A percentile compares a stretch with the other conserved stretches of the same genome.
Evolutionary conservation across 768 basidiomycete species (phyloP).

Genomic region (Pleurotus citrinopileatus): DNA sequence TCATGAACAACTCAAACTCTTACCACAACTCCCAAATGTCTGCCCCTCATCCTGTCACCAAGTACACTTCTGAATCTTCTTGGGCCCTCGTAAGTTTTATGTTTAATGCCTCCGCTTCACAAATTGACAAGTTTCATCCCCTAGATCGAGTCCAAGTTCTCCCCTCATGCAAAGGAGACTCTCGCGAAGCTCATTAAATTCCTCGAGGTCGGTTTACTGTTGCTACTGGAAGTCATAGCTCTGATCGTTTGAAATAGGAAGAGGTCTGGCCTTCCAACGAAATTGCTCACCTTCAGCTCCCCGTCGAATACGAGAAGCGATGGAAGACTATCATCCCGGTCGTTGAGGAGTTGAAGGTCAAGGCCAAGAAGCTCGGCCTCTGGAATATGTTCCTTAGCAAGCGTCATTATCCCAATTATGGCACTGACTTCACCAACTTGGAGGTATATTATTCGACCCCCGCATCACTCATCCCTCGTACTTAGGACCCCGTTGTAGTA

Average conservation of each 20-base stretch:
- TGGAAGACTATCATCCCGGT: conserved; percentile 87
- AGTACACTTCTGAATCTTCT: conserved; percentile 78
- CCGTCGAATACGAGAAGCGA: conserved; percentile 64
- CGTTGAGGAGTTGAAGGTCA: conserved; percentile 80
- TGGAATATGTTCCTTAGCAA: conserved; percentile 99
- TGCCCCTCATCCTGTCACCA: conserved; percentile 63
- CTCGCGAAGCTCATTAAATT: conserved; percentile 82
- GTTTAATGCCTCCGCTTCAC: neutral
- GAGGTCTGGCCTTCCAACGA: conserved; percentile 82
- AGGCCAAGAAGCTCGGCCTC: conserved; percentile 84
- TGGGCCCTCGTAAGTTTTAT: conserved; percentile 73
- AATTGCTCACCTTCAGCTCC: conserved; percentile 80
- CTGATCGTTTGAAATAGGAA: conserved; percentile 46
- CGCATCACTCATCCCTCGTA: neutral
- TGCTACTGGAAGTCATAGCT: neutral
- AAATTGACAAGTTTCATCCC: neutral
- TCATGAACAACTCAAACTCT: neutral
- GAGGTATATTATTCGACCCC: conserved; percentile 54
- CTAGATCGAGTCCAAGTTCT: conserved; percentile 91
- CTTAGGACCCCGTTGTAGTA: conserved; percentile 51
- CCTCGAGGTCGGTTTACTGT: conserved; percentile 56
- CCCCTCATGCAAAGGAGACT: conserved; percentile 82
- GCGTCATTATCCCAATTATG: conserved; percentile 85
- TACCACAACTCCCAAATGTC: conserved; percentile 37
- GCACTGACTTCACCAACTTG: conserved; percentile 88